Evolutionary conservation across 2,329 filamentous ascomycete species (phyloP).

Genomic region (Trichoderma koningiopsis): DNA sequence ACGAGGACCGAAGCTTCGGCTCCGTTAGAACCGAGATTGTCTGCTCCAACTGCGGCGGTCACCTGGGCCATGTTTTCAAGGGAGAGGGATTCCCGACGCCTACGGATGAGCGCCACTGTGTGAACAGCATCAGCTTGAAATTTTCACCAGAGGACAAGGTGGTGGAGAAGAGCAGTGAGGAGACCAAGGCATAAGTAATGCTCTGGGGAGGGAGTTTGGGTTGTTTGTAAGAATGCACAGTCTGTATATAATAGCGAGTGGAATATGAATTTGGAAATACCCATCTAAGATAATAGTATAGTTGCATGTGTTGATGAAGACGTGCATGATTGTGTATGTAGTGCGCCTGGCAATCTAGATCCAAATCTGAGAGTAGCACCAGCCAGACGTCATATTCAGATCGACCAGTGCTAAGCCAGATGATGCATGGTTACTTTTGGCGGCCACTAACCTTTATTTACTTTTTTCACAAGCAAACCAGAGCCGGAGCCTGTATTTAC

Average conservation of each 20-base stretch:
- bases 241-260: background rate
- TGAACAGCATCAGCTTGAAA: constrained; percentile 88
- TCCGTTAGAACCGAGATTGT: constrained; percentile 92
- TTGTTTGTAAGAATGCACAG: background rate
- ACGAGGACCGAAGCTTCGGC: constrained; percentile 74
- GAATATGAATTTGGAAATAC: background rate
- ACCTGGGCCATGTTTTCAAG: constrained; percentile 93
- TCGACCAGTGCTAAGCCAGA: background rate
- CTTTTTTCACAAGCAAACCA: background rate
- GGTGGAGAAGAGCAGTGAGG: constrained; percentile 38
- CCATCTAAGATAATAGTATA: too few relatives aligned
- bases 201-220: background rate
- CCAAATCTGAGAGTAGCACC: background rate
- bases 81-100: constrained; percentile 82
- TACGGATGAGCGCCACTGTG: constrained; percentile 95
- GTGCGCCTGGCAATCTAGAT: background rate
- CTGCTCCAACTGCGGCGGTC: constrained; percentile 91
- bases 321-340: background rate
- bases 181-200: constrained; percentile 41
- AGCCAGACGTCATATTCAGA: background rate
- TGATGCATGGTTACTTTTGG: background rate
- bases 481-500: background rate
- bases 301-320: background rate
- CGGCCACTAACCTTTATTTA: background rate
- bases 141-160: constrained; percentile 69